These are phyloP conservation scores for Pseudovirgaria hyperparasitica DNA, from an alignment of 2,329 filamentous ascomycete species.

Conservation along the genomic window DNA sequence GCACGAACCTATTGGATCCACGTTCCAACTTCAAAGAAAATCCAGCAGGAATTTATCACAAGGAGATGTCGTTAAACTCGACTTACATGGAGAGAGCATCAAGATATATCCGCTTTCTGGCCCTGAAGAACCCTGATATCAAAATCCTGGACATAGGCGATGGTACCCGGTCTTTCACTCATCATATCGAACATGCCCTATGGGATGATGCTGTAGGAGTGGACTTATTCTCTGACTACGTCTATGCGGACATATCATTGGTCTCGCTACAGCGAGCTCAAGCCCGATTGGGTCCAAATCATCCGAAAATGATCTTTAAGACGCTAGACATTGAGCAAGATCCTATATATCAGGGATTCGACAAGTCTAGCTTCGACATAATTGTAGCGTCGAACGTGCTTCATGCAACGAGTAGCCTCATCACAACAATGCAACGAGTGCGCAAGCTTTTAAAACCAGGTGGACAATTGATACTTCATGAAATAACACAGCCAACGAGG, in stretches of 20 bases:
- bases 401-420: slow-evolving; percentile 4
- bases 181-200: slow-evolving; percentile 3
- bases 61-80: slow-evolving; percentile 2
- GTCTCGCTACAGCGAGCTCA: slow-evolving; percentile 9
- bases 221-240: no score
- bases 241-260: no score
- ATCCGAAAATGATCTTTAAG: slow-evolving; percentile 3
- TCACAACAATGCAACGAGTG: slow-evolving; percentile 7
- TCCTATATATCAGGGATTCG: slow-evolving; percentile 4
- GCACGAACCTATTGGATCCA: slow-evolving; percentile 1
- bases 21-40: no score
- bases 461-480: slow-evolving; percentile 33
- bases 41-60: slow-evolving; percentile 2
- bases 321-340: slow-evolving; percentile 5
- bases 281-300: slow-evolving; percentile 6
- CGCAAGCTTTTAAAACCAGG: slow-evolving; percentile 23
- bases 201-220: slow-evolving; percentile 1
- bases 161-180: slow-evolving; percentile 9
- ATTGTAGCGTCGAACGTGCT: slow-evolving; percentile 7
- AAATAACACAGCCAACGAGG: slow-evolving; percentile 20
- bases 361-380: slow-evolving; percentile 5
- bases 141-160: slow-evolving; percentile 11
- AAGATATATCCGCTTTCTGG: slow-evolving; percentile 2
- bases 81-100: slow-evolving; percentile 2
- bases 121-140: slow-evolving; percentile 5